These are phyloP conservation scores for Pseudopyrenochaeta lycopersici DNA, from an alignment of 2,329 filamentous ascomycete species.

Conservation along the genomic window DNA sequence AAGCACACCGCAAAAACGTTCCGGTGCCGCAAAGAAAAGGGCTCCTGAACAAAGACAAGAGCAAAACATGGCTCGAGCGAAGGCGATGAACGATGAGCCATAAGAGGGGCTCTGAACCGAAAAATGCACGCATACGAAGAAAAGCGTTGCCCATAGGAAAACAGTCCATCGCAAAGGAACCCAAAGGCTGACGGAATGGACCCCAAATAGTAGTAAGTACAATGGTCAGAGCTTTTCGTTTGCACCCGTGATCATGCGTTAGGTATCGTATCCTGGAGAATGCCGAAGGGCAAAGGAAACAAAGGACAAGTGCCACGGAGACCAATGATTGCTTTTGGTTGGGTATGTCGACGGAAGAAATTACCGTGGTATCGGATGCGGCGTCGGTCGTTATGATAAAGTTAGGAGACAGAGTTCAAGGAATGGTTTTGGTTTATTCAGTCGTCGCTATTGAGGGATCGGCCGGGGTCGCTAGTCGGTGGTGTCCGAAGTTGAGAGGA, in stretches of 20 bases:
- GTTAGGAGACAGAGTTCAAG: constrained; percentile 7
- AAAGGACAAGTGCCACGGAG: constrained; percentile 15
- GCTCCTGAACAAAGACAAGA: not conserved
- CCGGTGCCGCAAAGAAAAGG: not conserved
- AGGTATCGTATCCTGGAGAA: constrained; percentile 26
- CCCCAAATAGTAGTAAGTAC: constrained; percentile 22
- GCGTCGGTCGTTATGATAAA: constrained; percentile 24
- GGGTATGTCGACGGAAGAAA: constrained; percentile 24
- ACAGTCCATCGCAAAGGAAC: constrained; percentile 17
- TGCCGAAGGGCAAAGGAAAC: constrained; percentile 16
- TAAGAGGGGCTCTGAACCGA: not conserved
- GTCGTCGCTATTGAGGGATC: constrained; percentile 46
- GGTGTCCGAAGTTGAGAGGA: constrained; percentile 46
- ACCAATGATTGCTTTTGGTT: constrained; percentile 29
- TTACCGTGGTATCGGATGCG: constrained; percentile 24
- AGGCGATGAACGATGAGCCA: constrained; percentile 6
- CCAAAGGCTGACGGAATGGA: constrained; percentile 25
- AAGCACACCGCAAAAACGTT: not conserved
- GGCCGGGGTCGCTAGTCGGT: constrained; percentile 45
- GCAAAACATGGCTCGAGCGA: constrained; percentile 4
- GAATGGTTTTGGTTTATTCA: constrained; percentile 25
- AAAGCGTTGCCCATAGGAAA: constrained; percentile 3
- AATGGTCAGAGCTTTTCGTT: constrained; percentile 29
- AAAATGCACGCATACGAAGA: constrained; percentile 7
- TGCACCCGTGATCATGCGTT: constrained; percentile 33